phyloP scores from a whole-genome alignment of 1,284 basidiomycete genomes.

The Anthracocystis walkeri region DNA sequence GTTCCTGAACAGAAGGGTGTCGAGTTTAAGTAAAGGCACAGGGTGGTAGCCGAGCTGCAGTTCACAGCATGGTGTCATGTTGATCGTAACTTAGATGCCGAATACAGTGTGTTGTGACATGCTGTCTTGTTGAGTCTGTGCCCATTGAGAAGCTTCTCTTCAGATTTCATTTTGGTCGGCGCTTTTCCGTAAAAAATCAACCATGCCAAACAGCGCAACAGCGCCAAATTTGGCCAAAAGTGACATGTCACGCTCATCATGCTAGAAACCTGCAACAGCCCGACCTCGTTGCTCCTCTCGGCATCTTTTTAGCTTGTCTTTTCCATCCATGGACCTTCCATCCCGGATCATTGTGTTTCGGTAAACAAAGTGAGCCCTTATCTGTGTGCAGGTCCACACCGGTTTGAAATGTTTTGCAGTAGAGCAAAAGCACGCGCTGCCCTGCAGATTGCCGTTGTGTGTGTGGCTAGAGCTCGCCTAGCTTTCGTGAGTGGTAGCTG shows the following conservation, averaged over 20 bases:
- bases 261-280: background rate
- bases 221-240: background rate
- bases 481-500: background rate
- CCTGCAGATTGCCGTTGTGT: background rate
- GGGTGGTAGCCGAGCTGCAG: background rate
- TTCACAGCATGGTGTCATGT: background rate
- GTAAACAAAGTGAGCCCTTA: background rate
- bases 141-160: no score
- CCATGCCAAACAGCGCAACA: conserved; percentile 2
- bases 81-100: background rate
- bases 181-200: background rate
- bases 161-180: background rate
- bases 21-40: conserved; percentile 14
- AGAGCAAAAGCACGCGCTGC: background rate
- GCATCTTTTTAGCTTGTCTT: background rate
- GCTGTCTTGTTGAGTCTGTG: no score
- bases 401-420: background rate
- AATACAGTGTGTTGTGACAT: no score
- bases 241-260: conserved; percentile 4
- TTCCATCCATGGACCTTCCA: background rate
- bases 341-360: background rate
- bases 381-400: background rate
- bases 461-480: conserved; percentile 1
- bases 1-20: conserved; percentile 66
- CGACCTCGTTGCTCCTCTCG: conserved; percentile 1